These are phyloP conservation scores for Pythium phragmitis DNA, from an alignment of 352 stramenopile species.

Conservation along the genomic window DNA sequence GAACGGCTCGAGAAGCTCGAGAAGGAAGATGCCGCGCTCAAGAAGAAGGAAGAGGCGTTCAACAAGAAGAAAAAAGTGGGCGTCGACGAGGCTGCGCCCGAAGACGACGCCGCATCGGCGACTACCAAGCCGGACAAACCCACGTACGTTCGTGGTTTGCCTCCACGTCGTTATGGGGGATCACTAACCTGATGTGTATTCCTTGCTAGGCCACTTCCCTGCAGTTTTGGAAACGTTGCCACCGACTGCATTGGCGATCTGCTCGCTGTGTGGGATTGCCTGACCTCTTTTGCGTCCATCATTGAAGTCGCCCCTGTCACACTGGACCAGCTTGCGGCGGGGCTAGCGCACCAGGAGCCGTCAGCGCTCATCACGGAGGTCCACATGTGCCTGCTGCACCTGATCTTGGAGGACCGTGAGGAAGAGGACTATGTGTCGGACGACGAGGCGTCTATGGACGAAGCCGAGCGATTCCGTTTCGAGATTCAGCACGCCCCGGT, in stretches of 20 bases:
- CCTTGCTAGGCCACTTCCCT: slow-evolving; percentile 42
- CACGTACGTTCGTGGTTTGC: slow-evolving; percentile 38
- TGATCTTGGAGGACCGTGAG: slow-evolving; percentile 77
- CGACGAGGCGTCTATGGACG: slow-evolving; percentile 79
- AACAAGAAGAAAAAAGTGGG: slow-evolving; percentile 74
- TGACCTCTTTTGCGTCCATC: slow-evolving; percentile 71
- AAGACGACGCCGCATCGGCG: slow-evolving; percentile 35
- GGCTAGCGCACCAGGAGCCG: slow-evolving; percentile 41
- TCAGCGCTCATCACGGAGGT: slow-evolving; percentile 68
- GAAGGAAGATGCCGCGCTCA: slow-evolving; percentile 76
- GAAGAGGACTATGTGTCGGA: slow-evolving; percentile 87
- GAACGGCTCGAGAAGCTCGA: slow-evolving; percentile 86
- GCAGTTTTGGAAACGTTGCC: slow-evolving; percentile 53
- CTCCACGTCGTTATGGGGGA: not conserved
- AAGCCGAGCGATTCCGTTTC: slow-evolving; percentile 76
- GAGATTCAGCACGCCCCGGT: slow-evolving; percentile 78
- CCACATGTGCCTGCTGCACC: slow-evolving; percentile 83
- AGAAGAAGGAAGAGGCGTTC: slow-evolving; percentile 79
- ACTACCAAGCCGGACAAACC: slow-evolving; percentile 50
- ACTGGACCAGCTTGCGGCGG: slow-evolving; percentile 62
- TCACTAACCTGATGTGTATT: not conserved
- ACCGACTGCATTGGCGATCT: slow-evolving; percentile 47
- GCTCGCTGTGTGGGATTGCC: slow-evolving; percentile 75
- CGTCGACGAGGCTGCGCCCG: slow-evolving; percentile 41
- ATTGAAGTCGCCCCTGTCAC: slow-evolving; percentile 60